Conservation (phyloP, 768 basidiomycete species). For the Lentinula detonsa region DNA sequence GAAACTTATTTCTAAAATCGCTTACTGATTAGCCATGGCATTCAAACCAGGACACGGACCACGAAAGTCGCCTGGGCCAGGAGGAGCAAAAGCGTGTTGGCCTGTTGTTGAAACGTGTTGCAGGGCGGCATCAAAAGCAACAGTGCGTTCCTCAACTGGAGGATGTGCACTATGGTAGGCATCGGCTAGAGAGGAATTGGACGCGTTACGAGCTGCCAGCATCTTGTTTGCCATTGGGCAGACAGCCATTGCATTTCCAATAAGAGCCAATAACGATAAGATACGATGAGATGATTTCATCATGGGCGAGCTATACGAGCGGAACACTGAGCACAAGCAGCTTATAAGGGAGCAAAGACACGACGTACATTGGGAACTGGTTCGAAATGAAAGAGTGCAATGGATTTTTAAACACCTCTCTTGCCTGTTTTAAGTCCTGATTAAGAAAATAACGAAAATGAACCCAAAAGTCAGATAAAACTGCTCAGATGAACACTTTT, state of each 20-base stretch:
- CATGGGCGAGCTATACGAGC: neutral
- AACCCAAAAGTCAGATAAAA: no score
- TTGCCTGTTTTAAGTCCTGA: no score
- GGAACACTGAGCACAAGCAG: neutral
- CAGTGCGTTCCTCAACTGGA: neutral
- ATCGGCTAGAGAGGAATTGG: neutral
- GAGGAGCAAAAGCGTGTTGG: neutral
- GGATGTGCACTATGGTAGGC: neutral
- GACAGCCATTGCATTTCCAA: neutral
- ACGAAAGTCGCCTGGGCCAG: neutral
- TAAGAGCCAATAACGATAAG: neutral
- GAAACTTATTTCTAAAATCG: neutral
- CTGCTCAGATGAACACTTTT: no score
- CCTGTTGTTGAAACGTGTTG: neutral
- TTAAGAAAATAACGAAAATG: no score
- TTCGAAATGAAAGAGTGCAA: no score
- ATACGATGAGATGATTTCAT: neutral
- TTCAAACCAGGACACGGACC: conserved; percentile 23
- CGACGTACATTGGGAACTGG: no score
- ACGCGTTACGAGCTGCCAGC: neutral
- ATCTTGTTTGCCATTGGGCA: neutral
- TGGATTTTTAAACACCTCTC: no score
- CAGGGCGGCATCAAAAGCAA: neutral
- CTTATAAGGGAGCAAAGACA: no score
- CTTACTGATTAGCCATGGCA: conserved; percentile 21